Evolutionary conservation across 1,139 yeast species (phyloP).

Genomic region (Taiozyma onychis): DNA sequence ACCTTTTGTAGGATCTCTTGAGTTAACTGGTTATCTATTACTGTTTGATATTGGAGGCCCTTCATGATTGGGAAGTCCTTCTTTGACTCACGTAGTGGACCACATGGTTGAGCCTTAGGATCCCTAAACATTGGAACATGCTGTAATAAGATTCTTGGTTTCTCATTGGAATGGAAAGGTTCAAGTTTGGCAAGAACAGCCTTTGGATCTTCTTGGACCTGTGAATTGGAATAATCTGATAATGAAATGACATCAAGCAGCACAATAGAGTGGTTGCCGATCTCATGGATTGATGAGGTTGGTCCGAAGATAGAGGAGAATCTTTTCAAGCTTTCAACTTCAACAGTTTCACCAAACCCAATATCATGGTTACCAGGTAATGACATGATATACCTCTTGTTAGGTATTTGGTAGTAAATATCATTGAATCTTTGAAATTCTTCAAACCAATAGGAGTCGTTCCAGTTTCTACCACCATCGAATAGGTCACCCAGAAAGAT

Average conservation of each 20-base stretch:
- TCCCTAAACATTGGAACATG: conserved; percentile 76
- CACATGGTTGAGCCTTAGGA: conserved; percentile 52
- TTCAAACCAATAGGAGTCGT: conserved; percentile 58
- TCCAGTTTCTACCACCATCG: conserved; percentile 95
- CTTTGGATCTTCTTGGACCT: conserved; percentile 38
- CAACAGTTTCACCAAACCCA: conserved; percentile 73
- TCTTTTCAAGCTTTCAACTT: conserved; percentile 49
- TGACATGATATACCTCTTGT: conserved; percentile 45
- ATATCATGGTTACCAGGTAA: conserved; percentile 96
- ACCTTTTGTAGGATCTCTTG: conserved; percentile 49
- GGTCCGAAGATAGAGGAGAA: conserved; percentile 73
- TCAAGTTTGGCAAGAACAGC: conserved; percentile 32
- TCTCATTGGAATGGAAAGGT: conserved; percentile 22
- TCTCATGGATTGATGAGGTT: conserved; percentile 46
- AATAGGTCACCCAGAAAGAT: conserved; percentile 86
- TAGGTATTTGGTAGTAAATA: conserved; percentile 49
- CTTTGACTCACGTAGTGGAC: conserved; percentile 60
- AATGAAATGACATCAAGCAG: conserved; percentile 78
- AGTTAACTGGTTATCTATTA: conserved; percentile 53
- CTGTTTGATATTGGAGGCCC: conserved; percentile 81
- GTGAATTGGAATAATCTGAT: conserved; percentile 42
- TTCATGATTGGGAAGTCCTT: conserved; percentile 56
- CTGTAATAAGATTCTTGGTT: conserved; percentile 66
- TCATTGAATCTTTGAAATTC: conserved; percentile 65
- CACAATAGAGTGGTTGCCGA: conserved; percentile 76